Evolutionary conservation across 306 rosid species (phyloP).

Genomic region (Malus sylvestris): DNA sequence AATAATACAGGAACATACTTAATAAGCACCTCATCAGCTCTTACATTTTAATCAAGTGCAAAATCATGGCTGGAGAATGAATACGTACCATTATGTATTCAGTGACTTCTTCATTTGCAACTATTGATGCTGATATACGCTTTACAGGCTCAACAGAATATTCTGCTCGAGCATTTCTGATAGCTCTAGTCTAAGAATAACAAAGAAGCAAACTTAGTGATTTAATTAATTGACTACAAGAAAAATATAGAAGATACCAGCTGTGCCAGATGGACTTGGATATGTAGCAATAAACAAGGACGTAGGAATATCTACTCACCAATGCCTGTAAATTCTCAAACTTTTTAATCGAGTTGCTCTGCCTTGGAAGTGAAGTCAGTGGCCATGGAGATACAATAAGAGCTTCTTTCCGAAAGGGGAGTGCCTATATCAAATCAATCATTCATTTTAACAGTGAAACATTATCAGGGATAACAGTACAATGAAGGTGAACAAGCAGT

Average conservation of each 20-base stretch:
- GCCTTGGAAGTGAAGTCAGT: slow-evolving; percentile 63
- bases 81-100: slow-evolving; percentile 64
- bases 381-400: slow-evolving; percentile 89
- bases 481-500: neutral
- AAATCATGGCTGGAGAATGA: neutral
- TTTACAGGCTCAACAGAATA: slow-evolving; percentile 94
- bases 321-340: slow-evolving; percentile 83
- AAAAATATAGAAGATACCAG: neutral
- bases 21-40: neutral
- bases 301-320: slow-evolving; percentile 40
- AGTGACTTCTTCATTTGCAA: slow-evolving; percentile 78
- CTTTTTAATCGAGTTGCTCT: slow-evolving; percentile 51
- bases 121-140: slow-evolving; percentile 77
- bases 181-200: slow-evolving; percentile 57
- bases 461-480: neutral
- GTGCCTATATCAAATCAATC: slow-evolving; percentile 50
- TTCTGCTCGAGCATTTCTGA: slow-evolving; percentile 94
- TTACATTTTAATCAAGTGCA: neutral
- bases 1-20: neutral
- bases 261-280: neutral
- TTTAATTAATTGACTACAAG: neutral
- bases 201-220: neutral
- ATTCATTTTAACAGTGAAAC: neutral
- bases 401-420: slow-evolving; percentile 70
- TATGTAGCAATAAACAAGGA: slow-evolving; percentile 7